phyloP scores from a whole-genome alignment of 805 yeast genomes.

The Spathaspora passalidarum region DNA sequence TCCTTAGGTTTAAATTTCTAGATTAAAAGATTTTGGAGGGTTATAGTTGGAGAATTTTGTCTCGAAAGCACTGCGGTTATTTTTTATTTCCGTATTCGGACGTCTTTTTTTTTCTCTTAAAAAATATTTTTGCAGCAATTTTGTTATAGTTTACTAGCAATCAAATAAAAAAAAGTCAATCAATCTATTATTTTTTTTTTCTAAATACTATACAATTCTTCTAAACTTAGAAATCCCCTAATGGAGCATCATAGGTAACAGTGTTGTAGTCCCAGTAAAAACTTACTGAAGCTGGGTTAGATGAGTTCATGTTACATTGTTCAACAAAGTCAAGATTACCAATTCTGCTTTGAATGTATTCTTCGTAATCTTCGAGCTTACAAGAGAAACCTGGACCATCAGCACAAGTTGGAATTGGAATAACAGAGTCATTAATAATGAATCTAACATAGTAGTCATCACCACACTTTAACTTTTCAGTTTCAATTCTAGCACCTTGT shows the following conservation, averaged over 20 bases:
- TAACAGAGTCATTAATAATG: conserved; percentile 39
- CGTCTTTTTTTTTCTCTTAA: neutral
- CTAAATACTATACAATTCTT: neutral
- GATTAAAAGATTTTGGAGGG: neutral
- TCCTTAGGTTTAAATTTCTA: conserved; percentile 1
- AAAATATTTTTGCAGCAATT: neutral
- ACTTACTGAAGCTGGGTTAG: conserved; percentile 25
- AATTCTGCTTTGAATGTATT: conserved; percentile 26
- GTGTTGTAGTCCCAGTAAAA: conserved; percentile 41
- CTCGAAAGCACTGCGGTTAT: neutral
- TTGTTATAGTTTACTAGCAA: neutral
- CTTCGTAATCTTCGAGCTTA: conserved; percentile 32
- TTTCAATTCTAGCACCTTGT: conserved; percentile 38
- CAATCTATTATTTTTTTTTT: neutral
- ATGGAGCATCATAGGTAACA: conserved; percentile 9
- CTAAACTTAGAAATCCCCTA: conserved; percentile 4
- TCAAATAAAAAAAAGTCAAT: neutral
- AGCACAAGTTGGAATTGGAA: conserved; percentile 32
- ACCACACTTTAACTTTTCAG: conserved; percentile 34
- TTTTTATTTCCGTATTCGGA: neutral
- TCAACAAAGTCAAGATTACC: conserved; percentile 21
- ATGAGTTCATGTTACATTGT: conserved; percentile 23
- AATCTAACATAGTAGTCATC: conserved; percentile 33
- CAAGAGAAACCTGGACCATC: conserved; percentile 44
- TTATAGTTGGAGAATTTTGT: too few species aligned